phyloP scores from a whole-genome alignment of 2,329 filamentous ascomycete genomes.

The Aspergillus neotritici region DNA sequence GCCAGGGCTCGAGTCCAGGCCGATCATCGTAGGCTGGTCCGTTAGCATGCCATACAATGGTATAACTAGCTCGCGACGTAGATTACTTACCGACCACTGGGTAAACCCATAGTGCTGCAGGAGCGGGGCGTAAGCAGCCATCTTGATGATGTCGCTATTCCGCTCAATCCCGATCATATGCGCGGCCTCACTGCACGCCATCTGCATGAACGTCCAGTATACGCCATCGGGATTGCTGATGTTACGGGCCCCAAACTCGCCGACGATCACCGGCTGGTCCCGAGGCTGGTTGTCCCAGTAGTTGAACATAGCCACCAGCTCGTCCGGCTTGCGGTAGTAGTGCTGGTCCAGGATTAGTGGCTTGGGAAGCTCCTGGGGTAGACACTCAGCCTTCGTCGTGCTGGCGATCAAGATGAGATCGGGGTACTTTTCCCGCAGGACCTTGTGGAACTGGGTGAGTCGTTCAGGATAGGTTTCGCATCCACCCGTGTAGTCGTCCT shows the following conservation, averaged over 20 bases:
- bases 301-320: constrained; percentile 47
- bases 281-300: constrained; percentile 50
- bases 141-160: constrained; percentile 34
- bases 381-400: constrained; percentile 24
- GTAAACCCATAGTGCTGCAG: constrained; percentile 32
- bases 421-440: constrained; percentile 51
- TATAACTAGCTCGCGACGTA: neutral
- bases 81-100: constrained; percentile 29
- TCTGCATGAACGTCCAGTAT: constrained; percentile 32
- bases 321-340: constrained; percentile 48
- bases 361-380: constrained; percentile 22
- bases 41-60: neutral
- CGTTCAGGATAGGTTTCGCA: constrained; percentile 49
- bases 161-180: constrained; percentile 52
- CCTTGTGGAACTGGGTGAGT: constrained; percentile 55
- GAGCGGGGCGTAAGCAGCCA: constrained; percentile 34
- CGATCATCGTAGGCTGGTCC: constrained; percentile 28
- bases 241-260: constrained; percentile 28
- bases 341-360: constrained; percentile 48
- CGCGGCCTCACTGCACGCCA: constrained; percentile 59
- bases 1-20: constrained; percentile 25
- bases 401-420: constrained; percentile 53
- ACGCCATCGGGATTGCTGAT: constrained; percentile 11
- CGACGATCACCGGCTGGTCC: constrained; percentile 26
- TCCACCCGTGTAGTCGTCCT: constrained; percentile 56